A percentile compares a stretch with the other conserved stretches of the same genome.
Conservation (phyloP, 495 filamentous ascomycete genomes). For the Penicillium simplicissimum region DNA sequence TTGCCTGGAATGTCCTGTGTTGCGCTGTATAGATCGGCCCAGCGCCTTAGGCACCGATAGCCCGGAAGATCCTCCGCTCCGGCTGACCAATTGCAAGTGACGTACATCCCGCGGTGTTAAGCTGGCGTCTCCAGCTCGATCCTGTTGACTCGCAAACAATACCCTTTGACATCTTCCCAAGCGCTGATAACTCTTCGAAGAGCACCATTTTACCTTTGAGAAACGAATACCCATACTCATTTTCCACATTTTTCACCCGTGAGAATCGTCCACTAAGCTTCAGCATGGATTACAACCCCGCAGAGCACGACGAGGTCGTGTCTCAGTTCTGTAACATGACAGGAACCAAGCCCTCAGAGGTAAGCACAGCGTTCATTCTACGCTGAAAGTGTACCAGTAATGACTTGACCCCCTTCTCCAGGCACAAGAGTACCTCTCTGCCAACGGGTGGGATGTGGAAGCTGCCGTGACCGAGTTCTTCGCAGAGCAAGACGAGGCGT, state of each 20-base stretch:
- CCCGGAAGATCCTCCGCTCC: conserved; percentile 37
- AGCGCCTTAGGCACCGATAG: conserved; percentile 12
- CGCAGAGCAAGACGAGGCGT: conserved; percentile 63
- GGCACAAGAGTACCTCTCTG: conserved; percentile 70
- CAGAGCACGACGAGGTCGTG: conserved; percentile 67
- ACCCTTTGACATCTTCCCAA: not conserved
- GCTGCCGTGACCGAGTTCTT: conserved; percentile 70
- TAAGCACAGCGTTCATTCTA: conserved; percentile 36
- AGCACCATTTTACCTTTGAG: not conserved
- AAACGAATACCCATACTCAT: not conserved
- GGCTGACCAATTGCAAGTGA: conserved; percentile 53
- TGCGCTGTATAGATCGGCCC: conserved; percentile 1
- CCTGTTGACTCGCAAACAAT: conserved; percentile 14
- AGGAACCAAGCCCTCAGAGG: conserved; percentile 61
- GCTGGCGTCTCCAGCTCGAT: conserved; percentile 22
- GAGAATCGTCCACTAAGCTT: conserved; percentile 8
- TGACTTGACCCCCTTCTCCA: conserved; percentile 27
- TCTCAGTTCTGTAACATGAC: conserved; percentile 75
- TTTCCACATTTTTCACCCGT: not conserved
- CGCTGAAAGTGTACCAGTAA: conserved; percentile 2
- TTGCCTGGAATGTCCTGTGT: too few species aligned
- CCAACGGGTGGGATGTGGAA: conserved; percentile 69
- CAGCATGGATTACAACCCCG: conserved; percentile 56
- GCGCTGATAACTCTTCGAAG: not conserved
- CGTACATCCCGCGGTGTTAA: conserved; percentile 37